These are phyloP conservation scores for Coelastrella sp. DNA, from an alignment of 139 green algal species.

Conservation along the genomic window DNA sequence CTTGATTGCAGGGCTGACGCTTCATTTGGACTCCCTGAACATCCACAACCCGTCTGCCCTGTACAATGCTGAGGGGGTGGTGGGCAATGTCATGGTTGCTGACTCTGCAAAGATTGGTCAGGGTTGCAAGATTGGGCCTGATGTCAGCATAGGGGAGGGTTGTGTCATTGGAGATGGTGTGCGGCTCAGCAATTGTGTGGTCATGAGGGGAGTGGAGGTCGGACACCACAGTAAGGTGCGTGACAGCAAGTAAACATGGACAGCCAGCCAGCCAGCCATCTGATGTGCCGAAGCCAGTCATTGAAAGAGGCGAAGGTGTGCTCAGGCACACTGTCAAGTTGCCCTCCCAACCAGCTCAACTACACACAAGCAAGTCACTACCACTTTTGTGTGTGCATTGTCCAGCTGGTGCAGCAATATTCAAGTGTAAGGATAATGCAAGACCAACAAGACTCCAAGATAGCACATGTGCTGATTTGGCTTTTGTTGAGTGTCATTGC, in stretches of 20 bases:
- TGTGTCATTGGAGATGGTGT: conserved; percentile 94
- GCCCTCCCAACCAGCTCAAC: too few species aligned
- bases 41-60: conserved; percentile 67
- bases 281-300: too few species aligned
- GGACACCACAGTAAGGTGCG: conserved; percentile 69
- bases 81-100: conserved; percentile 88
- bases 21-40: conserved; percentile 90
- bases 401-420: too few species aligned
- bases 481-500: too few species aligned
- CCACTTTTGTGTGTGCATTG: too few species aligned
- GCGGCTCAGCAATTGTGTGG: conserved; percentile 87
- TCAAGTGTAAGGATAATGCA: too few species aligned
- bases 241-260: neutral
- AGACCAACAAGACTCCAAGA: too few species aligned
- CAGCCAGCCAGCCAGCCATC: too few species aligned
- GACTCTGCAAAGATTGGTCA: conserved; percentile 83
- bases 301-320: too few species aligned
- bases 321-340: too few species aligned
- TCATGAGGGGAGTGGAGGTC: conserved; percentile 86
- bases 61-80: conserved; percentile 61
- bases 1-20: conserved; percentile 71
- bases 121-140: conserved; percentile 89
- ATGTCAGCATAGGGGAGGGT: conserved; percentile 88
- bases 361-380: too few species aligned
- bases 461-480: too few species aligned